Percentiles rank a stretch among this genome's conserved stretches.
phyloP scores from a whole-genome alignment of 805 yeast genomes.

The Scheffersomyces ergatensis region DNA sequence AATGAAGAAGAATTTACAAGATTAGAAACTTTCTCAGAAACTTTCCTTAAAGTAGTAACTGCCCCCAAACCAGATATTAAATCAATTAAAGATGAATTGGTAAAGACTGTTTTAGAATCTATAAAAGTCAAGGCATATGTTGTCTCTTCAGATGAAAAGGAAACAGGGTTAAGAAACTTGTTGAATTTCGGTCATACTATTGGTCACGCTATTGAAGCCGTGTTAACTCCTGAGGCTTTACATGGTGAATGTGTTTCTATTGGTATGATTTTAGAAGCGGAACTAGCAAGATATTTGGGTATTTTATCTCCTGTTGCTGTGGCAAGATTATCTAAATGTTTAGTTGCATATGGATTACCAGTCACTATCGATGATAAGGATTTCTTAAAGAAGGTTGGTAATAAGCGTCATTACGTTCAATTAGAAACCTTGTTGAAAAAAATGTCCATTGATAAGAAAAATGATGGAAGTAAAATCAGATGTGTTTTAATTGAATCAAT shows the following conservation, averaged over 20 bases:
- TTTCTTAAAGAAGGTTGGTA: constrained; percentile 63
- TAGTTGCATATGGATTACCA: constrained; percentile 85
- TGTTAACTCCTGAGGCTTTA: constrained; percentile 89
- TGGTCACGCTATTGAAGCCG: constrained; percentile 98
- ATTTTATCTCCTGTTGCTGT: constrained; percentile 90
- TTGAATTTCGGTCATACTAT: constrained; percentile 95
- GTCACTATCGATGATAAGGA: constrained; percentile 69
- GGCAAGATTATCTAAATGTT: constrained; percentile 79
- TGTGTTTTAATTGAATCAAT: constrained; percentile 80
- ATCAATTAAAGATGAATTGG: constrained; percentile 69
- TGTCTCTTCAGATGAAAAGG: constrained; percentile 91
- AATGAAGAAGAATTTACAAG: constrained; percentile 83
- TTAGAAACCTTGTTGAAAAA: constrained; percentile 70
- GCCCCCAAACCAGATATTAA: constrained; percentile 48
- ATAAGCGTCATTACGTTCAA: constrained; percentile 63
- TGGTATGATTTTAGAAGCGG: constrained; percentile 94
- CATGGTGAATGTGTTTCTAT: constrained; percentile 99
- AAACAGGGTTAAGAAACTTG: constrained; percentile 88
- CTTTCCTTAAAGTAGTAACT: constrained; percentile 64
- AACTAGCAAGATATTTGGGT: constrained; percentile 88
- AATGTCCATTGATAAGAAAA: constrained; percentile 96
- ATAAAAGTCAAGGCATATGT: constrained; percentile 91
- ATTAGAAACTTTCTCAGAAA: constrained; percentile 71
- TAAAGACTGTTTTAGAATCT: constrained; percentile 78
- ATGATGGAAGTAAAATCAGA: constrained; percentile 88